Base-by-base conservation (phyloP, 1,284 basidiomycete species). In the Melampsora abietis-canadensis region DNA sequence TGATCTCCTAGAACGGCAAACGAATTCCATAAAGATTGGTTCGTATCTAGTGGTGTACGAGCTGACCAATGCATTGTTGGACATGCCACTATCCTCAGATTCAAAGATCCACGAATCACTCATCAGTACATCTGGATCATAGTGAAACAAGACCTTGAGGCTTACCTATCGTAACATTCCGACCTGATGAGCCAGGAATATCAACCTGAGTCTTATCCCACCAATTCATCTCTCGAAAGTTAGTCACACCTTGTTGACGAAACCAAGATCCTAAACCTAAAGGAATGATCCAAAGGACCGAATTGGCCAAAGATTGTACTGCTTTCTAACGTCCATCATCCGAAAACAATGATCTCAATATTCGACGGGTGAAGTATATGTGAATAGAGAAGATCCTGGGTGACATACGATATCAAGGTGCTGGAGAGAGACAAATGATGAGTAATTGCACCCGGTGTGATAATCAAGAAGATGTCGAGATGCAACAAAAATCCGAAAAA, bases 51-150 rank as follows among this genome's bases (percentile, higher is more conserved):
- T 0, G 82, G 82, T 8, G 82, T 82, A 6, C 84, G 79, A 2
- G 83, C 84, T 2, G 83, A 83, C 85, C 84, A 85, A 78, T 85
- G 84, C 80, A 82, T 77, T 30, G 79, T 76, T 14, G 79, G 78
- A 14, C 64, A 72, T 46, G 67, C 27, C 14, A 30, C 6, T 66
- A 54, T 54, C 6, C 27, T 7, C 51, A 8, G 34, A 14, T 54
- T 54, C n/a, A 54, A 2, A 4, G 27, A n/a, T 21, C 15, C 24
- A 61, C 34, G 27, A 34, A 61, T 1, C 8, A 34, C 34, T 60
- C 14, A 7, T 31, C 59, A 24, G 6, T 7, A 31, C 59, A 4
- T 60, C 7, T 27, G 31, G 15, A 1, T 61, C 5, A 2, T 30
- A 31, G 31, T 15, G 17, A 61, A 34, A 5, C 2, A n/a, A 21